Evolutionary conservation across 164 flowering plant genomes (phyloP).

Genomic region (Piper longum): DNA sequence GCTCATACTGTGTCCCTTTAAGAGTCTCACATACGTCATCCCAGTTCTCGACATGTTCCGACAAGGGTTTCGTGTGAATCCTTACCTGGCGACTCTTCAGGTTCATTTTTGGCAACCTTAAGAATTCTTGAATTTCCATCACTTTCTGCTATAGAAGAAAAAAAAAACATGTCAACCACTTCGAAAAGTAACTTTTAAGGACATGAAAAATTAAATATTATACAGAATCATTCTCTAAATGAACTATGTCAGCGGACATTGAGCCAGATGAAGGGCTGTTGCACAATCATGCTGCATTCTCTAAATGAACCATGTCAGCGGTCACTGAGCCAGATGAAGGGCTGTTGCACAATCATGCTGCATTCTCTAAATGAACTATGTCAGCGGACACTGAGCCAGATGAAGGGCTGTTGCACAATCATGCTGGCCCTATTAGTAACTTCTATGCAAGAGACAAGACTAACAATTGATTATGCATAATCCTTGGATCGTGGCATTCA

Average conservation of each 20-base stretch:
- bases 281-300: too few species aligned
- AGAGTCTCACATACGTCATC: constrained; percentile 47
- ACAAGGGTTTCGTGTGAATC: constrained; percentile 70
- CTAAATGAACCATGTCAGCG: too few species aligned
- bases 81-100: constrained; percentile 73
- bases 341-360: too few species aligned
- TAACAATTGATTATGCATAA: neutral
- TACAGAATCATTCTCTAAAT: neutral
- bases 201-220: neutral
- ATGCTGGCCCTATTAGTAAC: too few species aligned
- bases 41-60: constrained; percentile 68
- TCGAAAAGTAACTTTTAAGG: neutral
- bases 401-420: too few species aligned
- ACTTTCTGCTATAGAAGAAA: constrained; percentile 41
- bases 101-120: constrained; percentile 48
- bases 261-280: too few species aligned
- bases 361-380: too few species aligned
- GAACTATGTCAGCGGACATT: too few species aligned
- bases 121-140: constrained; percentile 46
- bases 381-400: too few species aligned
- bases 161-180: neutral
- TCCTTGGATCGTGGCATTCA: neutral
- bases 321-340: too few species aligned
- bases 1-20: constrained; percentile 52
- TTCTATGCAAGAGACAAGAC: too few species aligned